A percentile compares a stretch with the other conserved stretches of the same genome.
These are phyloP conservation scores for Aegilops bicornis DNA, from an alignment of 176 grass and related monocot genomes.

Conservation along the genomic window DNA sequence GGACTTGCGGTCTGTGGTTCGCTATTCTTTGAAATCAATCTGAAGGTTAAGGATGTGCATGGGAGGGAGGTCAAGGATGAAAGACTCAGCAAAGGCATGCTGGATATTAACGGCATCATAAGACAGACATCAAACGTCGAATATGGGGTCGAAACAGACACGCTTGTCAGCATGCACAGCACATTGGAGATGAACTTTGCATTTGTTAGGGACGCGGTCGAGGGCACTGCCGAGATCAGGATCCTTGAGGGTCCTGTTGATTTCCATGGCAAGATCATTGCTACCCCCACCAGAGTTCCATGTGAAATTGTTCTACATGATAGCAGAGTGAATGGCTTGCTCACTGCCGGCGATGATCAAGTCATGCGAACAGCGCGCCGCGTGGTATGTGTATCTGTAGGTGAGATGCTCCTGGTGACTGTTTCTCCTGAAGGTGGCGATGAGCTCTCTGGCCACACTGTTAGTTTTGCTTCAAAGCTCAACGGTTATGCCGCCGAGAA, in stretches of 20 bases:
- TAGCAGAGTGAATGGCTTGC: not conserved
- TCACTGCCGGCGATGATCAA: not conserved
- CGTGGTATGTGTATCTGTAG: not conserved
- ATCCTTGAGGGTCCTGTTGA: not conserved
- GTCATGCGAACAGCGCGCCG: not conserved
- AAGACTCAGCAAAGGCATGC: not conserved
- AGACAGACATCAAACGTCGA: not conserved
- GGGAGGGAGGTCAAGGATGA: not conserved
- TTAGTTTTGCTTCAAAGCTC: not conserved
- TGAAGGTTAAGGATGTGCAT: not conserved
- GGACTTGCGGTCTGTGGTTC: not conserved
- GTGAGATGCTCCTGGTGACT: not conserved
- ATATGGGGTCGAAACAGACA: not conserved
- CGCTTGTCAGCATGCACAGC: constrained; percentile 1
- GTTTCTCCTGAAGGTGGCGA: not conserved
- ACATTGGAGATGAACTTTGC: not conserved
- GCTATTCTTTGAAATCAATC: not conserved
- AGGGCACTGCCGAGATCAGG: not conserved
- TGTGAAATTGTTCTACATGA: not conserved
- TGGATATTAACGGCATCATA: not conserved
- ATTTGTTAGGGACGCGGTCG: not conserved
- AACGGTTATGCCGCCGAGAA: not conserved
- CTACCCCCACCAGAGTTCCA: not conserved
- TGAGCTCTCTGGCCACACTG: not conserved
- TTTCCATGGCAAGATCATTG: not conserved